Percentiles rank a stretch among this genome's conserved stretches.
These are phyloP conservation scores for Eleusine coracana DNA, from an alignment of 176 grass and related monocot species.

Conservation along the genomic window DNA sequence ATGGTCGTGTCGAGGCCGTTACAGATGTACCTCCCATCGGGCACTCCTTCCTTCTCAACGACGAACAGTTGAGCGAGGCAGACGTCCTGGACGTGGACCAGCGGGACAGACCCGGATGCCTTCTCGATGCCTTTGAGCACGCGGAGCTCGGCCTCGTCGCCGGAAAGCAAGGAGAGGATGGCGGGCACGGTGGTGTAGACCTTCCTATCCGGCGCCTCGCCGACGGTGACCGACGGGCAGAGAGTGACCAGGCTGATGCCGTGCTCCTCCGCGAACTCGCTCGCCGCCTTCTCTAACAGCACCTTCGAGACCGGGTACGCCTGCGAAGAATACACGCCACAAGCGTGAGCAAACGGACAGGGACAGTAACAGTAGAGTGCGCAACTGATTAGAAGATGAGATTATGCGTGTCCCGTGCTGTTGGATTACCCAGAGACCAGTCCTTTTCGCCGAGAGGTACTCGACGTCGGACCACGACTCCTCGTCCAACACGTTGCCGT, in stretches of 20 bases:
- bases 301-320: conserved; percentile 56
- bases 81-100: conserved; percentile 53
- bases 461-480: neutral
- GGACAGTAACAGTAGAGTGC: neutral
- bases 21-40: conserved; percentile 49
- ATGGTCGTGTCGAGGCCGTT: conserved; percentile 27
- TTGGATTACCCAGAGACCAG: neutral
- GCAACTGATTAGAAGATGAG: neutral
- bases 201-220: conserved; percentile 33
- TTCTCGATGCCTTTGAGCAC: conserved; percentile 20
- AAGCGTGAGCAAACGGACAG: neutral
- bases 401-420: too few relatives aligned
- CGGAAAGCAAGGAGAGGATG: conserved; percentile 47
- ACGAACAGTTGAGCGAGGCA: conserved; percentile 48
- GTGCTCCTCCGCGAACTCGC: conserved; percentile 32
- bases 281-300: conserved; percentile 45
- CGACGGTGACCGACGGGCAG: conserved; percentile 37
- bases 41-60: conserved; percentile 7
- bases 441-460: neutral
- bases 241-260: conserved; percentile 42
- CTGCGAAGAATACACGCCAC: neutral
- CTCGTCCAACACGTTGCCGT: neutral
- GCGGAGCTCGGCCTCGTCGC: neutral
- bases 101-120: neutral
- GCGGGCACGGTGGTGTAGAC: conserved; percentile 29